Evolutionary conservation across 352 stramenopile genomes (phyloP).

Genomic region (Phytophthora hibernalis): DNA sequence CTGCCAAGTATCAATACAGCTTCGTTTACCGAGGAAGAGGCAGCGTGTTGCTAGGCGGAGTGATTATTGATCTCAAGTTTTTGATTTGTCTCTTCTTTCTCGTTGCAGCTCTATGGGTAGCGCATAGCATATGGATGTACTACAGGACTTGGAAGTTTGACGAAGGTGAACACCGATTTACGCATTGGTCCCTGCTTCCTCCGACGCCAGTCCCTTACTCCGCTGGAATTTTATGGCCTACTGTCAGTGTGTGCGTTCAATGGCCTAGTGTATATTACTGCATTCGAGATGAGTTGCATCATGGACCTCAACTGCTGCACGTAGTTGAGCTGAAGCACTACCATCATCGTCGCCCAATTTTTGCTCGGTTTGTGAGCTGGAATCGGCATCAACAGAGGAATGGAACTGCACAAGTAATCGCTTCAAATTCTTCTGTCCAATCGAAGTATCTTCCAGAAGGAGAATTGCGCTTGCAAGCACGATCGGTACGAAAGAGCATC

Average conservation of each 20-base stretch:
- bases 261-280: conserved; percentile 39
- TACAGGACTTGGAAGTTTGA: not conserved
- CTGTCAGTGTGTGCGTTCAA: conserved; percentile 36
- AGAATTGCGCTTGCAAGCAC: not conserved
- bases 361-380: not conserved
- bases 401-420: not conserved
- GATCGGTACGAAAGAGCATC: conserved; percentile 2
- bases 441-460: not conserved
- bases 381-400: not conserved
- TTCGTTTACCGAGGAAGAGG: conserved; percentile 16
- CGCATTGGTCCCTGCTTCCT: conserved; percentile 11
- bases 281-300: conserved; percentile 14
- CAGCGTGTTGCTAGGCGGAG: conserved; percentile 17
- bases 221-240: conserved; percentile 30
- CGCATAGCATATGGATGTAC: not conserved
- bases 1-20: conserved; percentile 26
- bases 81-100: conserved; percentile 28
- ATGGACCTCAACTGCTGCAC: not conserved
- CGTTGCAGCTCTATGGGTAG: not conserved
- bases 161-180: not conserved
- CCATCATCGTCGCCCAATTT: not conserved
- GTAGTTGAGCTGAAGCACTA: not conserved
- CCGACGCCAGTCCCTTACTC: conserved; percentile 39
- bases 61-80: conserved; percentile 40
- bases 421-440: not conserved